phyloP scores from a whole-genome alignment of 495 filamentous ascomycete genomes.

The Aspergillus cristatus region DNA sequence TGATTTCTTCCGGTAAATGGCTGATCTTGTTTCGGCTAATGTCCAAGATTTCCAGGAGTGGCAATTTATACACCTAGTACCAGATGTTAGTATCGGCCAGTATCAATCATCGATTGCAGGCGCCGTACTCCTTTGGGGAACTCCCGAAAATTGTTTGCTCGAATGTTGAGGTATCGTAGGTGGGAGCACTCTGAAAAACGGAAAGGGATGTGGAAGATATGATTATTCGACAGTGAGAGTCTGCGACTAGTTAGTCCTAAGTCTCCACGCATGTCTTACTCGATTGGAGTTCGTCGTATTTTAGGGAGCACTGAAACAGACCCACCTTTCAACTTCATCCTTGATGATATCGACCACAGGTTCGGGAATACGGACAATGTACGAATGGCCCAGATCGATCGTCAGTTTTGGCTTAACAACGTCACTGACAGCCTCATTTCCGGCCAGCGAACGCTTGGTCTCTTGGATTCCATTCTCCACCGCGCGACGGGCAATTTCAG shows the following conservation, averaged over 20 bases:
- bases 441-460: constrained; percentile 57
- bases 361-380: constrained; percentile 71
- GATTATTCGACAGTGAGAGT: constrained; percentile 84
- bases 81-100: constrained; percentile 20
- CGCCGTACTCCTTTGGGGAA: constrained; percentile 71
- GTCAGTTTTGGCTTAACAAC: constrained; percentile 71
- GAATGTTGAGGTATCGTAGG: constrained; percentile 89
- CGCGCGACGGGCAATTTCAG: constrained; percentile 51
- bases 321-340: constrained; percentile 83
- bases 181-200: constrained; percentile 80
- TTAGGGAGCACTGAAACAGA: neutral
- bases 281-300: too few species aligned
- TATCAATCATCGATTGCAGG: constrained; percentile 6
- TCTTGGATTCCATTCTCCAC: constrained; percentile 61
- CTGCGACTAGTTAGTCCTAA: constrained; percentile 38
- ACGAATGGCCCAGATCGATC: constrained; percentile 77
- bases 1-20: constrained; percentile 68
- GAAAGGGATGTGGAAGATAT: constrained; percentile 64
- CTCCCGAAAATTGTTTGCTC: constrained; percentile 77
- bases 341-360: constrained; percentile 89
- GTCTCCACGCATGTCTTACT: too few species aligned
- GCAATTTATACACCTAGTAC: constrained; percentile 63
- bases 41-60: constrained; percentile 85
- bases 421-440: constrained; percentile 57
- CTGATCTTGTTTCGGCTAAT: constrained; percentile 77